Percentiles rank a stretch among this genome's conserved stretches.
Evolutionary conservation across 306 rosid genomes (phyloP).

Genomic region (Lathyrus sativus): DNA sequence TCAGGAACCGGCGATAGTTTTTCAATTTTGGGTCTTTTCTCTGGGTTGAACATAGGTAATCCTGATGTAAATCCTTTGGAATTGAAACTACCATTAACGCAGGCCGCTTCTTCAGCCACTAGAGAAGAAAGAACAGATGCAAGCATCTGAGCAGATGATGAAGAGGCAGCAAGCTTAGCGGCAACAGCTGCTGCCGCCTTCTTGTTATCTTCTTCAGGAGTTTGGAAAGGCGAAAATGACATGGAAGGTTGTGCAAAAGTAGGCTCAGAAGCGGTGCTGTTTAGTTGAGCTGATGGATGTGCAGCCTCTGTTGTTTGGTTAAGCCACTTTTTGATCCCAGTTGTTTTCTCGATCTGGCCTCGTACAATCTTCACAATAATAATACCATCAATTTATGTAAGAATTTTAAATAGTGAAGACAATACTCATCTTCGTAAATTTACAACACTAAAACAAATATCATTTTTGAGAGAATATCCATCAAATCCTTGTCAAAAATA

Average conservation of each 20-base stretch:
- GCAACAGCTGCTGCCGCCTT: slow-evolving; percentile 85
- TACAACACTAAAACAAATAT: not conserved
- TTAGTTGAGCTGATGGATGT: slow-evolving; percentile 43
- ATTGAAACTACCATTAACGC: slow-evolving; percentile 53
- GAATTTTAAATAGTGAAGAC: not conserved
- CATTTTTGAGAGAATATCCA: not conserved
- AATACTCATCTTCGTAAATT: not conserved
- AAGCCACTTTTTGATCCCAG: slow-evolving; percentile 54
- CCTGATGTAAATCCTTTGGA: slow-evolving; percentile 60
- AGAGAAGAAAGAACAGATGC: slow-evolving; percentile 85
- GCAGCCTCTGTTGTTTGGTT: slow-evolving; percentile 51
- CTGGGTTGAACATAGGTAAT: slow-evolving; percentile 58
- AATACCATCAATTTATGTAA: slow-evolving; percentile 18
- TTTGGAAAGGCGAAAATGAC: slow-evolving; percentile 58
- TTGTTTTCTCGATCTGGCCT: slow-evolving; percentile 62
- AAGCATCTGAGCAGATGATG: slow-evolving; percentile 92
- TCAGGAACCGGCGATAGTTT: slow-evolving; percentile 58
- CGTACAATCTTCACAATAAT: slow-evolving; percentile 61
- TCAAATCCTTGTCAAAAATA: too few species aligned
- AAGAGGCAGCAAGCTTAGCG: slow-evolving; percentile 92
- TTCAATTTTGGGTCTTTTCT: slow-evolving; percentile 78
- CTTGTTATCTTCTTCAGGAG: slow-evolving; percentile 77
- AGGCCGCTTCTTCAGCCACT: slow-evolving; percentile 95
- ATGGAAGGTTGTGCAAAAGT: slow-evolving; percentile 47
- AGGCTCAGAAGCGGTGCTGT: slow-evolving; percentile 49